Conservation (phyloP, 768 basidiomycete genomes). For the Trametes coccinea region DNA sequence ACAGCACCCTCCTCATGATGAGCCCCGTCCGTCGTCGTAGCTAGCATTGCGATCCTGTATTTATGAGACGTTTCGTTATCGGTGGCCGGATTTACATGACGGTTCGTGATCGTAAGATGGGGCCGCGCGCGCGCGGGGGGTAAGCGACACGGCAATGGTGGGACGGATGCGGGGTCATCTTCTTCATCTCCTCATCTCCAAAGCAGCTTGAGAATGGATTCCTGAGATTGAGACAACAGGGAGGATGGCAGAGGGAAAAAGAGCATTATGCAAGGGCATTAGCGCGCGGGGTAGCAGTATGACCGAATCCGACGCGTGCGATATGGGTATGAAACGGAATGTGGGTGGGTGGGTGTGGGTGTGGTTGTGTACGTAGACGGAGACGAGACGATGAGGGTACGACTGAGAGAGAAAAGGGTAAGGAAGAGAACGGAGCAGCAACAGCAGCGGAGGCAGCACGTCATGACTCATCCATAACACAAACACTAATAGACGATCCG, state of each 20-base stretch:
- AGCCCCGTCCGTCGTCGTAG: background rate
- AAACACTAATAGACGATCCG: constrained; percentile 20
- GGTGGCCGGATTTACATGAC: constrained; percentile 2
- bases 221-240: constrained; percentile 6
- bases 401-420: background rate
- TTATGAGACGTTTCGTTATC: constrained; percentile 5
- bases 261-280: constrained; percentile 18
- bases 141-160: too few species aligned
- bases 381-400: background rate
- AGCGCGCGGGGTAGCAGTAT: constrained; percentile 8
- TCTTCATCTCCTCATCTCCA: background rate
- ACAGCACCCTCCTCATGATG: background rate
- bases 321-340: constrained; percentile 14
- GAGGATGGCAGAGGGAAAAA: constrained; percentile 4
- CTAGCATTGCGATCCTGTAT: constrained; percentile 15
- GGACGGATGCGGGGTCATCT: too few species aligned
- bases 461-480: constrained; percentile 26
- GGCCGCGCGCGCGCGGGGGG: too few species aligned
- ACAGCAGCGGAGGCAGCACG: constrained; percentile 18
- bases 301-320: constrained; percentile 11
- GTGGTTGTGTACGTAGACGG: constrained; percentile 2
- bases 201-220: background rate
- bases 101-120: constrained; percentile 6
- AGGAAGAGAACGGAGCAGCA: background rate
- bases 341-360: too few species aligned